These are phyloP conservation scores for Kodamaea fungicola DNA, from an alignment of 1,139 yeast species.

Conservation along the genomic window DNA sequence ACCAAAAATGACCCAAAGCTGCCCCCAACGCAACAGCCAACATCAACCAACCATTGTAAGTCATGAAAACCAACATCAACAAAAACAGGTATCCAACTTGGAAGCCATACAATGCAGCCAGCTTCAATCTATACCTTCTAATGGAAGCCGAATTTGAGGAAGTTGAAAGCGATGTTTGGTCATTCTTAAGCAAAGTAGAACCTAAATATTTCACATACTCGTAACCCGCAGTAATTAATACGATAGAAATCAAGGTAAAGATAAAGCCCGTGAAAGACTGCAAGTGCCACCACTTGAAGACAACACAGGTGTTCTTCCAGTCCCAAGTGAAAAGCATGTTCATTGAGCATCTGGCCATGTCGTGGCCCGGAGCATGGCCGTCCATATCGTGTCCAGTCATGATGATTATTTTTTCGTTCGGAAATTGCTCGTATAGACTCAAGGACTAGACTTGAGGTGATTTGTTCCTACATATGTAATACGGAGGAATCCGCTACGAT, in stretches of 20 bases:
- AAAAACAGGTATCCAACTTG: conserved; percentile 77
- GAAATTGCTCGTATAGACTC: too few relatives aligned
- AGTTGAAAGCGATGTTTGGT: conserved; percentile 11
- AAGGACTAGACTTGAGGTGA: too few relatives aligned
- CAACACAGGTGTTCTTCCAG: conserved; percentile 66
- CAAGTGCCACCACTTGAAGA: conserved; percentile 80
- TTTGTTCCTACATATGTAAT: too few relatives aligned
- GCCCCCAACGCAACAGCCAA: conserved; percentile 70
- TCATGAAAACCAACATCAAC: conserved; percentile 80
- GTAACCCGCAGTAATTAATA: conserved; percentile 52
- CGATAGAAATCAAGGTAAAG: conserved; percentile 49
- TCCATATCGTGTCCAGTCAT: conserved; percentile 50
- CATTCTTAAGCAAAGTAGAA: conserved; percentile 27
- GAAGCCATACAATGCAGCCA: conserved; percentile 54
- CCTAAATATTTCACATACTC: conserved; percentile 50
- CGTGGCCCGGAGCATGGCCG: conserved; percentile 18
- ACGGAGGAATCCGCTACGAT: too few relatives aligned
- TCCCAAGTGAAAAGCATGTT: conserved; percentile 85
- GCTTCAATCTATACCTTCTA: conserved; percentile 23
- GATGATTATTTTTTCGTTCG: background rate
- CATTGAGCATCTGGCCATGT: conserved; percentile 55
- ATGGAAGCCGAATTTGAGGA: conserved; percentile 13
- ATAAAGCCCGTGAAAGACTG: conserved; percentile 49
- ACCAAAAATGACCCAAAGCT: conserved; percentile 56
- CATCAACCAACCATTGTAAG: conserved; percentile 84